Evolutionary conservation across 1,284 basidiomycete genomes (phyloP), one percentile per base, ranked within the genome.

Genomic region (Phellopilus nigrolimitatus): DNA sequence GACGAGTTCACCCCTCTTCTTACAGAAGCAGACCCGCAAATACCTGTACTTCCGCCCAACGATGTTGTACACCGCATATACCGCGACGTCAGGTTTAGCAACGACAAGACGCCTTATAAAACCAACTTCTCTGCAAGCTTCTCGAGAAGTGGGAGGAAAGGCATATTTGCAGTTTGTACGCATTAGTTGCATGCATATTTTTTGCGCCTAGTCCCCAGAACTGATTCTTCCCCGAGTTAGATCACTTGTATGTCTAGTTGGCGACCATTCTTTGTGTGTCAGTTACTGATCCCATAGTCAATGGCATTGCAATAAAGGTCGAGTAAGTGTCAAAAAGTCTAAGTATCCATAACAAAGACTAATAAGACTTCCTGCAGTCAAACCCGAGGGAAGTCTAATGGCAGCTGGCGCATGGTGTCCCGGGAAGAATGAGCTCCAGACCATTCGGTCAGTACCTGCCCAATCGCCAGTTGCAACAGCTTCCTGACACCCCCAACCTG

Each of bases 21-120:
- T 13, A 73, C 76, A 33, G 84, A 84, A 44, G 78, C 80, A 0
- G 93, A 97, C 63, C 68, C 78, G 3, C 82, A 95, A 62, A 77
- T 95, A 1, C 93, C 93, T 0, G 81, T 80, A 22, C 70, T 95
- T 5, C 93, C 93, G 0, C 79, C 90, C 0, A 92, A 90, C 61
- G 93, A 95, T 60, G 75, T 93, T 19, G 82, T 89, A 22, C 83
- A 91, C 63, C 71, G 88, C n/a, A 88, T 91, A 31, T 91, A 91
- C 60, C 82, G 88, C 47, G 88, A 91, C 64, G 69, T 94, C 12
- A 80, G 93, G n/a, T 95, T 95, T 66, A 90, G 88, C 62, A 91
- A 92, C 55, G 88, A 94, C 64, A 92, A 92, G 69, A 95, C 94
- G 2, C 94, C 94, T 0, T 97, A 97, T 71, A 95, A 97, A 70